These are phyloP conservation scores for Agaricus bisporus DNA, from an alignment of 768 basidiomycete species.

Conservation along the genomic window DNA sequence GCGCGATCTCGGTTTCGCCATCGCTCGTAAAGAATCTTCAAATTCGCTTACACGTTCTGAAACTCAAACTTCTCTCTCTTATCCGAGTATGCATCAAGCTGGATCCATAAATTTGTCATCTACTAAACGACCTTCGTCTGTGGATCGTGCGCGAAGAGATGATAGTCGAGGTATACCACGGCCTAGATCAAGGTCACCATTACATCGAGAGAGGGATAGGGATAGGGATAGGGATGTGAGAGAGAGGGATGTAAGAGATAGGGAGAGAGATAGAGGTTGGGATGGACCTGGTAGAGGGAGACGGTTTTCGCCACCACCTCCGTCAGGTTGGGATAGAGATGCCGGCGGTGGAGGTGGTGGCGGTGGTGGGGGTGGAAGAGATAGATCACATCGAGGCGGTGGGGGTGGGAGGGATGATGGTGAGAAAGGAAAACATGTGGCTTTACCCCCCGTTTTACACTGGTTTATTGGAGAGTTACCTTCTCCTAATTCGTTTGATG, in stretches of 20 bases:
- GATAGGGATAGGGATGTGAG: slow-evolving; percentile 18
- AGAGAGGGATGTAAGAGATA: slow-evolving; percentile 18
- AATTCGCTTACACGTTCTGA: slow-evolving; percentile 25
- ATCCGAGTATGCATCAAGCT: slow-evolving; percentile 14
- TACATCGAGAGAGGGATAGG: slow-evolving; percentile 16
- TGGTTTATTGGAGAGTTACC: slow-evolving; percentile 86
- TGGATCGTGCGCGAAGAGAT: slow-evolving; percentile 27
- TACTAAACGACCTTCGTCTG: slow-evolving; percentile 32
- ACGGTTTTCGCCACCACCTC: slow-evolving; percentile 38
- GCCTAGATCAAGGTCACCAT: slow-evolving; percentile 17
- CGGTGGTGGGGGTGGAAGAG: slow-evolving; percentile 18
- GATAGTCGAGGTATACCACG: slow-evolving; percentile 21
- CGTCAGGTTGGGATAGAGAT: slow-evolving; percentile 37
- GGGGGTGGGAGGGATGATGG: slow-evolving; percentile 22
- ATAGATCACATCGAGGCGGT: slow-evolving; percentile 5
- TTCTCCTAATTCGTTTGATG: slow-evolving; percentile 69
- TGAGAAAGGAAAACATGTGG: slow-evolving; percentile 22
- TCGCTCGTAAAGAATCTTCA: slow-evolving; percentile 31
- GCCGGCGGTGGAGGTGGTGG: slow-evolving; percentile 15
- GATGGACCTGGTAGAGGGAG: slow-evolving; percentile 38
- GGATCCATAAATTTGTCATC: slow-evolving; percentile 3
- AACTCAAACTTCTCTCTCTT: slow-evolving; percentile 24
- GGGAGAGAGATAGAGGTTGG: slow-evolving; percentile 27
- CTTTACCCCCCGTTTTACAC: slow-evolving; percentile 57
- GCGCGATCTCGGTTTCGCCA: slow-evolving; percentile 80